phyloP scores from a whole-genome alignment of 140 eudicot genomes.

The Ambrosia hybrid region DNA sequence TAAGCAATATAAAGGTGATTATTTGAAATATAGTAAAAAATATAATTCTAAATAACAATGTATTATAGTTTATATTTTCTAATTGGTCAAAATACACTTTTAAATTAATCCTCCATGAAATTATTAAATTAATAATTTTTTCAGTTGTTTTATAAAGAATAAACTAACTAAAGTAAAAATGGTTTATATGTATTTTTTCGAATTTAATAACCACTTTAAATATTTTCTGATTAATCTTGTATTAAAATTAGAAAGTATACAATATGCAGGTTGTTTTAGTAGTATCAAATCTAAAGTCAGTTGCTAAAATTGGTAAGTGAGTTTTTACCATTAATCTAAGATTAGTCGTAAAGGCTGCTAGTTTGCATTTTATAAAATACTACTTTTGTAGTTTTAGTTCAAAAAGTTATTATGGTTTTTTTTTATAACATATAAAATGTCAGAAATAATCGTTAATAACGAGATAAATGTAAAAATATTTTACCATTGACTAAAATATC shows the following conservation, averaged over 20 bases:
- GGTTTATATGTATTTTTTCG: too few species aligned
- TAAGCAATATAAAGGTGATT: slow-evolving; percentile 13
- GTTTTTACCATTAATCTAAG: not conserved
- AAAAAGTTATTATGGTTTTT: not conserved
- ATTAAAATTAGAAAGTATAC: not conserved
- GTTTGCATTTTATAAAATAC: not conserved
- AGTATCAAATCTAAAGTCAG: not conserved
- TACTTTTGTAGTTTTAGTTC: not conserved
- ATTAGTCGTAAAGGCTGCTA: too few species aligned
- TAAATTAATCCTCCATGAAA: too few species aligned
- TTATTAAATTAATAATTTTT: too few species aligned
- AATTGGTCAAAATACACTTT: not conserved
- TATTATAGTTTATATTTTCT: not conserved
- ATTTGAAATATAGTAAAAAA: not conserved
- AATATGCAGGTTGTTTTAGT: not conserved
- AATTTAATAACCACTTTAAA: too few species aligned
- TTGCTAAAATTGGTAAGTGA: not conserved
- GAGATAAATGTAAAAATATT: not conserved
- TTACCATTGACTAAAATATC: not conserved
- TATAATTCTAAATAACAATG: not conserved
- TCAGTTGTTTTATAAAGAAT: not conserved
- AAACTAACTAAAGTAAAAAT: not conserved
- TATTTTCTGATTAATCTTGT: not conserved
- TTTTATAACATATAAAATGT: not conserved
- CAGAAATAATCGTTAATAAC: not conserved